A percentile compares a stretch with the other conserved stretches of the same genome.
These are phyloP conservation scores for Pharus latifolius DNA, from an alignment of 176 grass and related monocot genomes.

Conservation along the genomic window DNA sequence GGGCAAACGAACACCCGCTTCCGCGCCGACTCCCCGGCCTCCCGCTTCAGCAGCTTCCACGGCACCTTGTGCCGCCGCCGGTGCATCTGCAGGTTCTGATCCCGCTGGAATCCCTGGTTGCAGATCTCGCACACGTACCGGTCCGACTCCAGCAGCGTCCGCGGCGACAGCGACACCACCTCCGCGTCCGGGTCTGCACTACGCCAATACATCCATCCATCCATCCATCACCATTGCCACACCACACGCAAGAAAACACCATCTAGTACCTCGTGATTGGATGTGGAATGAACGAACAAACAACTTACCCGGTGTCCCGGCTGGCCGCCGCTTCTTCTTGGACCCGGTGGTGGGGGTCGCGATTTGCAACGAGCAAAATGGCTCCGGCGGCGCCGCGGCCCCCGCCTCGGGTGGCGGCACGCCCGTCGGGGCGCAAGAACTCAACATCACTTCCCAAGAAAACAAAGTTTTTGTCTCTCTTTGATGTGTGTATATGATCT, in stretches of 20 bases:
- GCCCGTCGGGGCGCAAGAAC: conserved; percentile 22
- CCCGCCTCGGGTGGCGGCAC: background rate
- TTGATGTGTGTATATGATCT: background rate
- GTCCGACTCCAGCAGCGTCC: conserved; percentile 75
- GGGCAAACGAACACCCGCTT: conserved; percentile 90
- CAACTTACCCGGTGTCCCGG: conserved; percentile 83
- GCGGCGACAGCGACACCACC: conserved; percentile 86
- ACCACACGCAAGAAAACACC: background rate
- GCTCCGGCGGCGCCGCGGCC: conserved; percentile 3
- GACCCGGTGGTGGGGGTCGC: conserved; percentile 3
- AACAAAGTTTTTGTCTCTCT: background rate
- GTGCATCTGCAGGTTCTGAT: conserved; percentile 93
- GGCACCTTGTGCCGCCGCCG: conserved; percentile 83
- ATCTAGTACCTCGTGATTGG: no score
- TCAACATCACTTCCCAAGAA: conserved; percentile 20
- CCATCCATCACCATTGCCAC: background rate
- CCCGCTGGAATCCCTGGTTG: conserved; percentile 81
- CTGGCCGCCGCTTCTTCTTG: conserved; percentile 80
- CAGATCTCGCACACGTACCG: conserved; percentile 86
- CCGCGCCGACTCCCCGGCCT: conserved; percentile 36
- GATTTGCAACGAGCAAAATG: conserved; percentile 38
- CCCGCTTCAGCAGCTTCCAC: conserved; percentile 78
- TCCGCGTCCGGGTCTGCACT: conserved; percentile 80
- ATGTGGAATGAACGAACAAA: no score
- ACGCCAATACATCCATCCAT: background rate